Evolutionary conservation across 768 basidiomycete species (phyloP).

Genomic region (Butyriboletus loyo): DNA sequence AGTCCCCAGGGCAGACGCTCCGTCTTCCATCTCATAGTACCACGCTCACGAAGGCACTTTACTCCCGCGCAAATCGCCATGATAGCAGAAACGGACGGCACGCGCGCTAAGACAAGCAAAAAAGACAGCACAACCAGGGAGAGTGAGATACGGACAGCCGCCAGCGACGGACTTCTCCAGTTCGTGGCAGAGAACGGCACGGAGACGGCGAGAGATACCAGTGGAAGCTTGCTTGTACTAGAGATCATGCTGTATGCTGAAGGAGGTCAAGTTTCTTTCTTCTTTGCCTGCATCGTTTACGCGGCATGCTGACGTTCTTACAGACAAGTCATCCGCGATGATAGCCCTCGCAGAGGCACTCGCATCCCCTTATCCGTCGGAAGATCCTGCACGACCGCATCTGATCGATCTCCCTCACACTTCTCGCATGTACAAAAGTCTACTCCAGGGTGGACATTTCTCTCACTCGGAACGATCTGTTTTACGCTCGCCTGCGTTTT

Average conservation of each 20-base stretch:
- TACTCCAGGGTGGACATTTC: slow-evolving; percentile 90
- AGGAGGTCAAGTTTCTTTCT: slow-evolving; percentile 57
- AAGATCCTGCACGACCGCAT: slow-evolving; percentile 51
- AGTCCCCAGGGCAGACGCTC: slow-evolving; percentile 77
- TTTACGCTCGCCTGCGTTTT: slow-evolving; percentile 51
- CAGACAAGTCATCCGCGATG: slow-evolving; percentile 70
- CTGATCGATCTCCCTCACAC: slow-evolving; percentile 80
- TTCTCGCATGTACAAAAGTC: slow-evolving; percentile 81
- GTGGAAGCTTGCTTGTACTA: slow-evolving; percentile 70
- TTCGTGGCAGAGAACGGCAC: slow-evolving; percentile 66
- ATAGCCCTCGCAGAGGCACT: slow-evolving; percentile 60
- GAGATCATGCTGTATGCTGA: slow-evolving; percentile 86
- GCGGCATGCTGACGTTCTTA: background rate
- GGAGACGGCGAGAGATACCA: slow-evolving; percentile 66
- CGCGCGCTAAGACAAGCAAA: slow-evolving; percentile 76
- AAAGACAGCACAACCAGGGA: slow-evolving; percentile 63
- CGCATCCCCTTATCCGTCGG: slow-evolving; percentile 51
- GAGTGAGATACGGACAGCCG: slow-evolving; percentile 68
- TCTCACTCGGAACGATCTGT: slow-evolving; percentile 57
- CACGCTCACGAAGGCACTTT: slow-evolving; percentile 82
- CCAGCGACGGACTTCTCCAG: slow-evolving; percentile 69
- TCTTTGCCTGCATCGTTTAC: background rate
- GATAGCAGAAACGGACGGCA: slow-evolving; percentile 70
- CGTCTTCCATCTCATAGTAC: slow-evolving; percentile 78
- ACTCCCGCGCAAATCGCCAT: slow-evolving; percentile 74